Evolutionary conservation across 1,139 yeast genomes (phyloP), one percentile per base, ranked within the genome.

Genomic region (Blastobotrys persicus): DNA sequence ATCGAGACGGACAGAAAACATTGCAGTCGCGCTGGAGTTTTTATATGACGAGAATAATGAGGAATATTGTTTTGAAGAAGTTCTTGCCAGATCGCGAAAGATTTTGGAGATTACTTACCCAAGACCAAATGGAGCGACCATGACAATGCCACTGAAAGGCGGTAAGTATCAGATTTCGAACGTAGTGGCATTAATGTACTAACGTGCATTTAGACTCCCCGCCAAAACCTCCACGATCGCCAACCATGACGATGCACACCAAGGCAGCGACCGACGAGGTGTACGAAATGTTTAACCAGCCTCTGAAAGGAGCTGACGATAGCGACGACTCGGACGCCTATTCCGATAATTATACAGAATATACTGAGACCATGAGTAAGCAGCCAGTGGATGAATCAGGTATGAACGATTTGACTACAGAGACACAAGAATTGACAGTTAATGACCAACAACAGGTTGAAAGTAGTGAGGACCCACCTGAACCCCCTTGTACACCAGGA

Each of bases 181-280:
- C n/a, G n/a, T n/a, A n/a, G n/a, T n/a, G n/a, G n/a, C n/a, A n/a
- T n/a, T 39, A 20, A 5, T n/a, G 31, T 35, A 19, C 51, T 50
- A 46, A 50, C 55, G 23, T 20, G n/a, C 13, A 23, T 13, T 23
- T 23, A 49, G 44, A 54, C 39, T 28, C 52, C 18, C 52, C 54
- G 9, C 48, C 35, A 18, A 45, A 45, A 32, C 52, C 50, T 7
- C 58, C 60, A 16, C 47, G 63, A 20, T 68, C 73, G 0, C 96
- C 96, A 0, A 88, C 96, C 0, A 77, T 86, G 59, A 88, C 96
- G 0, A 69, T 84, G 63, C 83, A 77, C 63, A 84, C 96, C 0
- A 81, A 80, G 52, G 80, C 83, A 59, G 95, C 96, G 0, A 78
- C 82, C 49, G 80, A 81, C 47, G 96, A 88, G 58, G 83, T 89